Base-by-base conservation (phyloP, 1,284 basidiomycete genomes). In the Heterobasidion irregulare region DNA sequence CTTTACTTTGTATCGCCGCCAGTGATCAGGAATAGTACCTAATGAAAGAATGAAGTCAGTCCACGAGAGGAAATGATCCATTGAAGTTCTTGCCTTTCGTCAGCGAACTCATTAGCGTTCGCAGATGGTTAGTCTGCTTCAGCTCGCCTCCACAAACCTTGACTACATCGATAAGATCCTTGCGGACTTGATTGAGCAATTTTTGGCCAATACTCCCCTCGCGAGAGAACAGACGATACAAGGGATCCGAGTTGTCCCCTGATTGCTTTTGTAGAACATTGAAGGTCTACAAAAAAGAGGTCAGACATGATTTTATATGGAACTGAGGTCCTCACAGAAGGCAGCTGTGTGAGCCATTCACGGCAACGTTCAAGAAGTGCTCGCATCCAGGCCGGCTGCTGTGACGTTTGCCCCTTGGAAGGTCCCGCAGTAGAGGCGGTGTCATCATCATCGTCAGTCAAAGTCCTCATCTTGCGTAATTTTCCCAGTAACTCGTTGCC, bases 51-150 rank as follows among this genome's bases (percentile, higher is more conserved):
- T 38, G 52, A 60, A 46, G 59, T 43, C 53, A 33, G 55, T 32
- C 10, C n/a, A 10, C n/a, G 19, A 8, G 33, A 43, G 34, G 34
- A 47, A 35, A 26, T 32, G 32, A 55, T 41, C 15, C 51, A 41
- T 41, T 49, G 50, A 13, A 12, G 6, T 38, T 63, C 71, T 57
- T 61, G 86, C 94, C 93, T 76, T 95, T 95, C 13, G 87, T 94
- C 57, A 97, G 72, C 46, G 86, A 82, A 62, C 89, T 91, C 82
- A 96, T 88, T 41, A 97, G 75, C 3, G 81, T 84, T 44, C 94
- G 88, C 33, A 96, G 75, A 65, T 96, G 92, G 68, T 97, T 98
- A 1, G 94, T 97, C 71, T 96, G 95, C 75, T 96, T 97, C 56
- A 93, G 73, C 60, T 81, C 81, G 55, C 94, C 94, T 60, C 84